A percentile compares a stretch with the other conserved stretches of the same genome.
Evolutionary conservation across 345 rosid species (phyloP).

Genomic region (Geranium brycei): DNA sequence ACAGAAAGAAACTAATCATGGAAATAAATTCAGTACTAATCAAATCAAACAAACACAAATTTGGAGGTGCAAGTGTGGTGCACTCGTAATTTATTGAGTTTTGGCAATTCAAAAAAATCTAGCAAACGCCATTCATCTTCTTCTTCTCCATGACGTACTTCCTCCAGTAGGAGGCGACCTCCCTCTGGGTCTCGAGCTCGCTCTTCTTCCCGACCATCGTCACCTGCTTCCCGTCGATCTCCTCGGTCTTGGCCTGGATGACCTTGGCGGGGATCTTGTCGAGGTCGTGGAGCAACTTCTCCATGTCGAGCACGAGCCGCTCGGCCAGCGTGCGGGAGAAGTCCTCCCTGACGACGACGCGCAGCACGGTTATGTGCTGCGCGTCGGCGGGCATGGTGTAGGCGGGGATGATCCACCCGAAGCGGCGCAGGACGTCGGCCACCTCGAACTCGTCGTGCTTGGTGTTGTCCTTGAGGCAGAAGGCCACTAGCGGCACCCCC

Average conservation of each 20-base stretch:
- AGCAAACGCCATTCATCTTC: conserved; percentile 32
- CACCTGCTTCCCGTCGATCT: background rate
- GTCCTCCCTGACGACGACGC: conserved; percentile 45
- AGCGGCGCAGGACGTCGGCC: conserved; percentile 34
- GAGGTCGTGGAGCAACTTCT: conserved; percentile 31
- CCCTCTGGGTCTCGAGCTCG: conserved; percentile 22
- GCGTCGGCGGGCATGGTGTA: conserved; percentile 57
- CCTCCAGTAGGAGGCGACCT: conserved; percentile 30
- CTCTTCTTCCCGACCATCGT: conserved; percentile 14
- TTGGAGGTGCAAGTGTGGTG: too few species aligned
- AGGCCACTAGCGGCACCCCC: conserved; percentile 77
- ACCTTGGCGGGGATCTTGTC: conserved; percentile 28
- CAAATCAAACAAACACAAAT: background rate
- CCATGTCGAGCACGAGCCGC: conserved; percentile 37
- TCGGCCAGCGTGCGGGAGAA: conserved; percentile 46
- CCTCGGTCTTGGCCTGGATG: background rate
- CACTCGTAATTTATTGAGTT: too few species aligned
- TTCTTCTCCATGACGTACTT: conserved; percentile 32
- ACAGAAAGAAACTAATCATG: too few species aligned
- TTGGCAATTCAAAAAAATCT: conserved; percentile 1
- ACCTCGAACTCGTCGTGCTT: conserved; percentile 51
- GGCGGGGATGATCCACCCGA: conserved; percentile 47
- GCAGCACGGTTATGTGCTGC: conserved; percentile 39
- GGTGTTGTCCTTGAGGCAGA: conserved; percentile 53
- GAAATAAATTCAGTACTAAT: too few species aligned